Percentiles rank a stretch among this genome's conserved stretches.
phyloP scores from a whole-genome alignment of 768 basidiomycete species.

The Daedaleopsis sinensis region DNA sequence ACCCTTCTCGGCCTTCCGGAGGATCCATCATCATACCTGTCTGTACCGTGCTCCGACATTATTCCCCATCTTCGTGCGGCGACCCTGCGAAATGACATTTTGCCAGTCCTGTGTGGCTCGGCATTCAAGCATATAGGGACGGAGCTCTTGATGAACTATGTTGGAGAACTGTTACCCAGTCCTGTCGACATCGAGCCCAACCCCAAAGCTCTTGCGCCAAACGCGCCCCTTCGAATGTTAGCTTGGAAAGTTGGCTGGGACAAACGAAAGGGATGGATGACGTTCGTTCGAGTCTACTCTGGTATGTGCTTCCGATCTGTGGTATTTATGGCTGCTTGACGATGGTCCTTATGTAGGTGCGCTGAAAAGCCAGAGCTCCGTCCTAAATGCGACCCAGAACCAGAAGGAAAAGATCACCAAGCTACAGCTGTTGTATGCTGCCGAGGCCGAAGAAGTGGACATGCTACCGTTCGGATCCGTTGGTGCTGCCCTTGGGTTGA shows the following conservation, averaged over 20 bases:
- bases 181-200: conserved; percentile 60
- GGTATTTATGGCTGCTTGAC: not conserved
- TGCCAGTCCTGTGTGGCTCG: conserved; percentile 85
- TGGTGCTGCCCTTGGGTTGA: conserved; percentile 82
- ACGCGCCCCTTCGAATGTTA: conserved; percentile 60
- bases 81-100: conserved; percentile 62
- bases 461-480: conserved; percentile 80
- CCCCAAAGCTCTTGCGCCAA: conserved; percentile 41
- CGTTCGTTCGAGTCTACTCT: conserved; percentile 87
- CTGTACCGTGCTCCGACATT: conserved; percentile 54
- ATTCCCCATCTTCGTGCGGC: conserved; percentile 68
- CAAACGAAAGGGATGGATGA: conserved; percentile 86
- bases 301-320: conserved; percentile 46
- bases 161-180: conserved; percentile 77
- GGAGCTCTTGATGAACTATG: conserved; percentile 78
- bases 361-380: conserved; percentile 58
- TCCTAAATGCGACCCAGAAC: conserved; percentile 69
- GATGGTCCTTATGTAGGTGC: conserved; percentile 53
- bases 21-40: conserved; percentile 65
- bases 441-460: conserved; percentile 75
- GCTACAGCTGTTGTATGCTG: conserved; percentile 78
- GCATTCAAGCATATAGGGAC: conserved; percentile 83
- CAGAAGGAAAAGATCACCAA: conserved; percentile 76
- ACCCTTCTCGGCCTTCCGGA: conserved; percentile 59
- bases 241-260: conserved; percentile 94